Evolutionary conservation across 306 rosid species (phyloP).

Genomic region (Arachis hypogaea): DNA sequence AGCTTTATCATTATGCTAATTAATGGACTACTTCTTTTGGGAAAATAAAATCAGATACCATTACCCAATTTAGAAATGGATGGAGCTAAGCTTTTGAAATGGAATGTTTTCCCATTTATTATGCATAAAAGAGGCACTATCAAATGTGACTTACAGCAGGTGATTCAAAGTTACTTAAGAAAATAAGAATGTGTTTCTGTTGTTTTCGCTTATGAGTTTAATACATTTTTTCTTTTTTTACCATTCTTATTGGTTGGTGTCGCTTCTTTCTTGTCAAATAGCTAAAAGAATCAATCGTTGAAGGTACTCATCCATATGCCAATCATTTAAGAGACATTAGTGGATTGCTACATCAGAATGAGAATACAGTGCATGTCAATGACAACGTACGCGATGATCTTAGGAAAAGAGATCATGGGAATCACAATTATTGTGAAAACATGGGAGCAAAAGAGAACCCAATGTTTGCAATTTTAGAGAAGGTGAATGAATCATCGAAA

Average conservation of each 20-base stretch:
- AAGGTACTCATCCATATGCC: conserved; percentile 60
- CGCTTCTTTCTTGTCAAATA: conserved; percentile 39
- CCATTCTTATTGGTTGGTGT: conserved; percentile 30
- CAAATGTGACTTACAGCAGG: conserved; percentile 67
- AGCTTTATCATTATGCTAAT: conserved; percentile 19
- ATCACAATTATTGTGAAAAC: conserved; percentile 38
- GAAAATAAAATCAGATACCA: conserved; percentile 44
- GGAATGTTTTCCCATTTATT: conserved; percentile 56
- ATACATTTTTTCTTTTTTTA: conserved; percentile 37
- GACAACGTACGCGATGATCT: conserved; percentile 35
- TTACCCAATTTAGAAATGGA: conserved; percentile 43
- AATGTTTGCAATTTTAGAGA: conserved; percentile 35
- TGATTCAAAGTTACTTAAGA: conserved; percentile 24
- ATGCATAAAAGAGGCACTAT: conserved; percentile 57
- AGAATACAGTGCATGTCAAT: conserved; percentile 28
- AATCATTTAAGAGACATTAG: conserved; percentile 57
- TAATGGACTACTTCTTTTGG: not conserved
- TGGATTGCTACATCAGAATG: conserved; percentile 47
- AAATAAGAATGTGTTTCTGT: conserved; percentile 8
- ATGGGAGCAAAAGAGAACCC: conserved; percentile 41
- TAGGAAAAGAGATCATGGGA: conserved; percentile 32
- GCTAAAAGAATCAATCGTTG: conserved; percentile 70
- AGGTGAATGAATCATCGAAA: conserved; percentile 30
- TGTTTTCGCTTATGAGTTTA: not conserved
- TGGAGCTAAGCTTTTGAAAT: conserved; percentile 49